A percentile compares a stretch with the other conserved stretches of the same genome.
Evolutionary conservation across 352 stramenopile species (phyloP).

Genomic region (Phytophthora ohioensis): DNA sequence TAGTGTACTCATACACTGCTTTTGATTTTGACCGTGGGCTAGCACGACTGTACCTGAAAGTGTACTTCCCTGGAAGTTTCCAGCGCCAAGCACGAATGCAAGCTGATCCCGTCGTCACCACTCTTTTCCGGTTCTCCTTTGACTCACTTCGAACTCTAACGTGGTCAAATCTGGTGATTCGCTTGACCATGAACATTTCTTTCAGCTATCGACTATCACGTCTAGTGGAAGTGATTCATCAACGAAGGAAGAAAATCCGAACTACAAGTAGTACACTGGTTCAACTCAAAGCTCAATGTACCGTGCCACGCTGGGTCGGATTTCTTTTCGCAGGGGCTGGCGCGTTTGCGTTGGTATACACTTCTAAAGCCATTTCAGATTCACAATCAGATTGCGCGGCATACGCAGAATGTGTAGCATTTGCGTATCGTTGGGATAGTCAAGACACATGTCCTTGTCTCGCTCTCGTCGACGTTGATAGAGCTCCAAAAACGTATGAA

Average conservation of each 20-base stretch:
- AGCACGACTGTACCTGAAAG: constrained; percentile 22
- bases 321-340: constrained; percentile 11
- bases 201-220: constrained; percentile 33
- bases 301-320: constrained; percentile 12
- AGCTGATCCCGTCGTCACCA: constrained; percentile 19
- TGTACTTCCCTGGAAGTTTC: constrained; percentile 25
- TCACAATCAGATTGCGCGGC: constrained; percentile 16
- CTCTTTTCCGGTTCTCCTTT: constrained; percentile 33
- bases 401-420: constrained; percentile 34
- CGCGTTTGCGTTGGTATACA: constrained; percentile 17
- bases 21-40: constrained; percentile 33
- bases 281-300: constrained; percentile 1
- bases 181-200: constrained; percentile 32
- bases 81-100: constrained; percentile 22
- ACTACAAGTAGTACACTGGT: constrained; percentile 1
- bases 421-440: constrained; percentile 34
- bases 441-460: constrained; percentile 43
- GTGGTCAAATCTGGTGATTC: constrained; percentile 16
- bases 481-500: constrained; percentile 25
- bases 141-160: constrained; percentile 32
- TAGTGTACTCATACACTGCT: constrained; percentile 27
- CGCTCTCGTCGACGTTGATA: constrained; percentile 38
- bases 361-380: constrained; percentile 10
- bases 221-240: constrained; percentile 27
- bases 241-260: constrained; percentile 4